Evolutionary conservation across 345 rosid genomes (phyloP).

Genomic region (Citrus sp.): DNA sequence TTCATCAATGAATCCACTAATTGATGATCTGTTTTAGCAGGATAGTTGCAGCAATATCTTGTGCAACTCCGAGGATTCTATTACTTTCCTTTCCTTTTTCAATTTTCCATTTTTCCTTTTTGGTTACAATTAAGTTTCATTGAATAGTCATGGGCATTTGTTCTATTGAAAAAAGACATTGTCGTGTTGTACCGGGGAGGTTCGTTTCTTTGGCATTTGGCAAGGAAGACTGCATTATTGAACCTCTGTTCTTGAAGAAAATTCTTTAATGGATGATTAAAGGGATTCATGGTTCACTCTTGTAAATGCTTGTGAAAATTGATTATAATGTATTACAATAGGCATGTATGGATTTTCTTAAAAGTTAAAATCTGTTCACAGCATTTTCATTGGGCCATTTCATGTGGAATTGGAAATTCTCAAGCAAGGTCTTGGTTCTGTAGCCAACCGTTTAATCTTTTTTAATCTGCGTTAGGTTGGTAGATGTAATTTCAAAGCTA

Average conservation of each 20-base stretch:
- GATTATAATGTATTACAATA: background rate
- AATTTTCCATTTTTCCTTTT: background rate
- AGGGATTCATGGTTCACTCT: background rate
- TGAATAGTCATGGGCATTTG: background rate
- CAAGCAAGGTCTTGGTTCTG: background rate
- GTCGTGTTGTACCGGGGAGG: background rate
- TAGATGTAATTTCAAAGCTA: slow-evolving; percentile 71
- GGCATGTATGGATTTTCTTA: background rate
- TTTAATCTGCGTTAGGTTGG: slow-evolving; percentile 49
- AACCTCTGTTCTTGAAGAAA: background rate
- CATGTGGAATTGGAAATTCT: background rate
- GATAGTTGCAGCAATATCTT: background rate
- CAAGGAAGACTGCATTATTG: background rate
- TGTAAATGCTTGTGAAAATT: background rate
- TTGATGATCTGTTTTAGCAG: background rate
- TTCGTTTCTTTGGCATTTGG: background rate
- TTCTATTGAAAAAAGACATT: background rate
- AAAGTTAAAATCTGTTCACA: background rate
- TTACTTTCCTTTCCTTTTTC: background rate
- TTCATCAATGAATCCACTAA: background rate
- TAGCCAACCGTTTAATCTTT: background rate
- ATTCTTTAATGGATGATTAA: background rate
- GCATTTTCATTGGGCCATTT: background rate
- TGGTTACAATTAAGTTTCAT: background rate
- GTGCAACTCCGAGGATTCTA: background rate